Percentiles rank a stretch among this genome's conserved stretches.
Evolutionary conservation across 495 filamentous ascomycete species (phyloP).

Genomic region (Jackrogersella multiformis): DNA sequence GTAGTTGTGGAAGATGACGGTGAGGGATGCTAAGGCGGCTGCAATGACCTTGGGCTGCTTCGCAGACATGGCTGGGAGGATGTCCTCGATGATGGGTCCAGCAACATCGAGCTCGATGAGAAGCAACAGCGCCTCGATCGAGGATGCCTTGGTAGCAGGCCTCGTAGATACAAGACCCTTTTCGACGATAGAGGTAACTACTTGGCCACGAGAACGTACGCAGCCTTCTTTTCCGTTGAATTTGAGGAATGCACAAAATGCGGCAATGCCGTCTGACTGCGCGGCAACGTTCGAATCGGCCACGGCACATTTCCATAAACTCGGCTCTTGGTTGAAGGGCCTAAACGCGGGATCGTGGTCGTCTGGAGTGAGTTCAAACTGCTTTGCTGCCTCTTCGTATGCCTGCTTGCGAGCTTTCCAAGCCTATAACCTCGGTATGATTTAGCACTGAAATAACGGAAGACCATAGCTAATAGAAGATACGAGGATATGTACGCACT

Average conservation of each 20-base stretch:
- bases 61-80: conserved; percentile 83
- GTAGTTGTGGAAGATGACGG: conserved; percentile 86
- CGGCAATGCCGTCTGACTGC: conserved; percentile 88
- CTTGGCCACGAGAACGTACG: conserved; percentile 78
- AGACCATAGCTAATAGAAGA: background rate
- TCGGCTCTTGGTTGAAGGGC: conserved; percentile 84
- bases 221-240: conserved; percentile 83
- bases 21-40: conserved; percentile 80
- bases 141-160: conserved; percentile 85
- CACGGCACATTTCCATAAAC: conserved; percentile 90
- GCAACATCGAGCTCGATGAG: conserved; percentile 91
- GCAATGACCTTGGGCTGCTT: conserved; percentile 96
- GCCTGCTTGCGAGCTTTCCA: conserved; percentile 98
- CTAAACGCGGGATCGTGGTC: conserved; percentile 86
- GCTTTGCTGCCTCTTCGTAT: conserved; percentile 90
- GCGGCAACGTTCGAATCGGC: conserved; percentile 97
- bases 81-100: conserved; percentile 86
- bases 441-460: conserved; percentile 37
- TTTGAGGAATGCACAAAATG: conserved; percentile 89
- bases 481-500: conserved; percentile 55
- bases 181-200: conserved; percentile 82
- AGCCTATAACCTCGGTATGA: conserved; percentile 59
- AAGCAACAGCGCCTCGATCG: conserved; percentile 85
- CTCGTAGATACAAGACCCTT: conserved; percentile 90
- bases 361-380: conserved; percentile 85